Base-by-base conservation (phyloP, 768 basidiomycete species). In the Rubroboletus satanas region DNA sequence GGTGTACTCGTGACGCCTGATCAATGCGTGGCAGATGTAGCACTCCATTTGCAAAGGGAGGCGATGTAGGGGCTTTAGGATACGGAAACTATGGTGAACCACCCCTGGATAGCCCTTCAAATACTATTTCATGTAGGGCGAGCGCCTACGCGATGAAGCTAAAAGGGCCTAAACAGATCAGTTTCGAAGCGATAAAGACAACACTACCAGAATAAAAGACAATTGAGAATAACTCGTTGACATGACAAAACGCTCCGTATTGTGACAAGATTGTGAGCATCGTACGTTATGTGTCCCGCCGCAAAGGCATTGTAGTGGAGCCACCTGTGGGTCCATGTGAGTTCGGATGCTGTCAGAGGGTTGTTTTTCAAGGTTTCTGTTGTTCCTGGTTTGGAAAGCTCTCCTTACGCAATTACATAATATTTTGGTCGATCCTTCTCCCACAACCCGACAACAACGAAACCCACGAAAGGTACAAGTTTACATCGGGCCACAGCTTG, bases 41-140 rank as follows among this genome's bases (percentile, higher is more conserved):
- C 65, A 66, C 58, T 54, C 31, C 55, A 67, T 59, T 42, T 31
- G 21, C 3, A 3, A 33, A 31, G 28, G 43, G 23, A 18, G 47
- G 29, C 0, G 23, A 29, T 26, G 17, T n/a, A 23, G 7, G 23
- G 50, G 17, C 6, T 14, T 18, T 32, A 36, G 18, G 52, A 36
- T 18, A 17, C 7, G n/a, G 36, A 31, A 28, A 49, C 15, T 39
- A 23, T 28, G 31, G 35, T 28, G 28, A 42, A 6, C 7, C 23
- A 10, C 15, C 18, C 17, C 17, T 3, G n/a, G 10, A 36, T 14
- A 36, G 7, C n/a, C 15, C 26, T 39, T 56, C 29, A 54, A 44
- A 50, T 50, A 39, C 8, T 14, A 32, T 11, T 28, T 36, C 33
- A 6, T 18, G 17, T n/a, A n/a, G 12, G n/a, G 29, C 23, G 12